These are phyloP conservation scores for Lactifluus subvellereus DNA, from an alignment of 768 basidiomycete genomes.

Conservation along the genomic window DNA sequence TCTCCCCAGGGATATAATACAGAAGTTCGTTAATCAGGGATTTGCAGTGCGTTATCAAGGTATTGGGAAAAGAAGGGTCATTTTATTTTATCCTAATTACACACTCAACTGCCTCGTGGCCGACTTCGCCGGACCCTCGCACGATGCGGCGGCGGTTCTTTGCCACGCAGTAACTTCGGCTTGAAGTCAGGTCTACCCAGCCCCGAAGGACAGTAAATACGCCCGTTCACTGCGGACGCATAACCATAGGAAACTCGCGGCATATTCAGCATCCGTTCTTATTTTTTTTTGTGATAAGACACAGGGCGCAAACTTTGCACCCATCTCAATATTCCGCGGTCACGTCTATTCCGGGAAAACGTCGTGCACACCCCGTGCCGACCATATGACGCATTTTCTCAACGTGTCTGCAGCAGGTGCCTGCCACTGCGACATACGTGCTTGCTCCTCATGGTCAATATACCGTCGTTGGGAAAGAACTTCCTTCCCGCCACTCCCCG, in stretches of 20 bases:
- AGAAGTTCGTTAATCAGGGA: not conserved
- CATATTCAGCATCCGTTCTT: not conserved
- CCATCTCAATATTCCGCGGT: not conserved
- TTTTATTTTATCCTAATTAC: not conserved
- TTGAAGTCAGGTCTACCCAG: not conserved
- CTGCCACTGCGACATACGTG: not conserved
- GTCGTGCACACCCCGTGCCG: not conserved
- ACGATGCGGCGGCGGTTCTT: conserved; percentile 1
- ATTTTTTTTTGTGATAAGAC: not conserved
- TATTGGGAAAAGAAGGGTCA: not conserved
- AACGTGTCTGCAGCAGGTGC: conserved; percentile 6
- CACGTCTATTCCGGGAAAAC: not conserved
- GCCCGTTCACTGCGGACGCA: conserved; percentile 8
- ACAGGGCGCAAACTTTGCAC: not conserved
- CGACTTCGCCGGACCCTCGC: conserved; percentile 7
- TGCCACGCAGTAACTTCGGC: conserved; percentile 1
- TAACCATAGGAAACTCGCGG: not conserved
- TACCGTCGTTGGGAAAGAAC: not conserved
- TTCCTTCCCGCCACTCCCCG: not conserved
- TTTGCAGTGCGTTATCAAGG: conserved; percentile 3
- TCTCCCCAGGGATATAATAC: not conserved
- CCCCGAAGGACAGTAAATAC: conserved; percentile 1
- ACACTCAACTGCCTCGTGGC: conserved; percentile 10
- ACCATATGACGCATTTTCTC: not conserved
- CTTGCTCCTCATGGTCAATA: not conserved